Percentiles rank a stretch among this genome's conserved stretches.
Evolutionary conservation across 23 red algal genomes (phyloP).

Genomic region (Gracilaria domingensis): DNA sequence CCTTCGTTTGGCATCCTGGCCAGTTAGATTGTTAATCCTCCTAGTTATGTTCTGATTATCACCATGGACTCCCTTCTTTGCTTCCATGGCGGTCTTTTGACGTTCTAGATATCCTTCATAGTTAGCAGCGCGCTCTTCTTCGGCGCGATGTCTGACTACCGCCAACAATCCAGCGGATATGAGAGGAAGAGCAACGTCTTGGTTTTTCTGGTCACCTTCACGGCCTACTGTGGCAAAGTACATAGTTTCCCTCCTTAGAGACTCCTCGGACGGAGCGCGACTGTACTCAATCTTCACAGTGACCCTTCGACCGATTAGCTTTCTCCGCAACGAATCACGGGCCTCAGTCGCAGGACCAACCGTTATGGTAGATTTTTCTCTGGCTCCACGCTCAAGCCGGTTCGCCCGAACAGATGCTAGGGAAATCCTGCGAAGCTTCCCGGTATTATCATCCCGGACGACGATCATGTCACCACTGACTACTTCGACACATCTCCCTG

Average conservation of each 20-base stretch:
- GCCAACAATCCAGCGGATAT: constrained; percentile 70
- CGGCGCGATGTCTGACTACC: constrained; percentile 80
- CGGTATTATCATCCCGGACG: constrained; percentile 64
- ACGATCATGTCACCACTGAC: constrained; percentile 78
- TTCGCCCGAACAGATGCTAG: constrained; percentile 77
- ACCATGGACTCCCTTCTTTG: constrained; percentile 75
- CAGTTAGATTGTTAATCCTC: constrained; percentile 84
- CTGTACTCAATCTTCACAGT: constrained; percentile 75
- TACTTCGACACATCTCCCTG: constrained; percentile 65
- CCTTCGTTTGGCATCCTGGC: constrained; percentile 80
- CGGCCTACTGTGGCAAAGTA: constrained; percentile 67
- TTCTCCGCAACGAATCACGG: constrained; percentile 60
- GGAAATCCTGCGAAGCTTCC: constrained; percentile 48
- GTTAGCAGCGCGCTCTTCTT: constrained; percentile 75
- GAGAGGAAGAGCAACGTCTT: constrained; percentile 76
- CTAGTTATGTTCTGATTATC: constrained; percentile 4
- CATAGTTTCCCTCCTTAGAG: constrained; percentile 72
- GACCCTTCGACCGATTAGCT: constrained; percentile 71
- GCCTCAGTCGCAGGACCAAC: constrained; percentile 60
- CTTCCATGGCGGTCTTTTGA: constrained; percentile 78
- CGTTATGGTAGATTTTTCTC: constrained; percentile 50
- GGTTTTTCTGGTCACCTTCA: constrained; percentile 74
- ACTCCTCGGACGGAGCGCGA: constrained; percentile 46
- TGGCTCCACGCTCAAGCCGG: constrained; percentile 55
- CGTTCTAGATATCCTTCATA: constrained; percentile 86